Evolutionary conservation across 805 yeast species (phyloP), one percentile per base, ranked within the genome.

Genomic region (Clavispora asparagi): DNA sequence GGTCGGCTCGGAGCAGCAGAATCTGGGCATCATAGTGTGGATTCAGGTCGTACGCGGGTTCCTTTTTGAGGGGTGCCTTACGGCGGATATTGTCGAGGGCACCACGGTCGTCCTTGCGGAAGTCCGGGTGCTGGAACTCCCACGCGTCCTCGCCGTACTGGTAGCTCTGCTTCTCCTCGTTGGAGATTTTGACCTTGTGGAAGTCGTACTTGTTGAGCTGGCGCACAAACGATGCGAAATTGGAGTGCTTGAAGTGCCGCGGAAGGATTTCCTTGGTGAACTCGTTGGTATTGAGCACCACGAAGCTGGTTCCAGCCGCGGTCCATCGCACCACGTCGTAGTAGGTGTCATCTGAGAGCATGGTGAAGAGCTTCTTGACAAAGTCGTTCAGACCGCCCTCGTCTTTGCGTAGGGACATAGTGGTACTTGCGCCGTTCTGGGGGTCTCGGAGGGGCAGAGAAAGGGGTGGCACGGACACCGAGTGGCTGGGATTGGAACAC

Each of bases 141-240:
- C 98, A 92, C 17, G 91, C 82, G 63, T 84, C 81, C 46, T 83
- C 89, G 35, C 90, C 87, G 57, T 82, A 82, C 48, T 81, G 80
- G 49, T 73, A 67, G 42, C 51, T 58, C 49, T 59, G 61, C 56
- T 76, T 77, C 50, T 80, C 86, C 54, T 82, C 90, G 47, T 74
- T 78, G 36, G 86, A 71, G 40, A 81, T 74, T 61, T 92, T 87
- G 39, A 94, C 95, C 68, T 94, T 94, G 73, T 94, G 99, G 72
- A 94, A 94, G 66, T 92, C 99, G 62, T 94, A 94, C 67, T 94
- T 94, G 74, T 94, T 94, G 58, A 94, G 74, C 63, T 94, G 99
- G 40, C 99, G 79, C 17, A 92, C 98, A 70, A 92, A 92, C 56
- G 91, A 81, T 32, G 98, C 92, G 68, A 92, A 94, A 68, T 94